phyloP scores from a whole-genome alignment of 1,284 basidiomycete genomes.

The Exsudoporus floridanus region DNA sequence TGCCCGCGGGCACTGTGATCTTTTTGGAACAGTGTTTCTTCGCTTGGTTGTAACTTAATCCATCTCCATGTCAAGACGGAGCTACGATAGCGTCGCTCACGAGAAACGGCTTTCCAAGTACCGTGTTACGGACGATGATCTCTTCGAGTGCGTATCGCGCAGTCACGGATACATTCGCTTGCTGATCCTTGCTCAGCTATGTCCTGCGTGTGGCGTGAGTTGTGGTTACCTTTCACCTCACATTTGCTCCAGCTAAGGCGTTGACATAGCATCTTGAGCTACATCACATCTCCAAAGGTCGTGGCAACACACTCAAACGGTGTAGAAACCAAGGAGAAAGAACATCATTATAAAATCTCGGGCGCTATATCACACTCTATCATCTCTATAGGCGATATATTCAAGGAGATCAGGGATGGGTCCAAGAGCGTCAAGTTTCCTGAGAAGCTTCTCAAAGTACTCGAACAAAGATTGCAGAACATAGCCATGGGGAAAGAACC shows the following conservation, averaged over 20 bases:
- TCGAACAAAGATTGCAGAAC: constrained; percentile 83
- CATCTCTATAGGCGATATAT: constrained; percentile 79
- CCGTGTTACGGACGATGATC: constrained; percentile 74
- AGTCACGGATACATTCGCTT: not conserved
- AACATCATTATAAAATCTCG: constrained; percentile 61
- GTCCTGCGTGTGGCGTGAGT: constrained; percentile 76
- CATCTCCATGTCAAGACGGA: constrained; percentile 58
- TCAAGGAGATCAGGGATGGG: constrained; percentile 73
- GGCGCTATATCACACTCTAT: constrained; percentile 70
- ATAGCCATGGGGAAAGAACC: constrained; percentile 91
- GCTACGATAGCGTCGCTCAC: constrained; percentile 64
- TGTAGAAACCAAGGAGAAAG: constrained; percentile 51
- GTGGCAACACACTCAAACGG: constrained; percentile 41
- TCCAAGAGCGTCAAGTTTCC: constrained; percentile 87
- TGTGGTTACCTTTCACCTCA: constrained; percentile 5
- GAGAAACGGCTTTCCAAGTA: constrained; percentile 71
- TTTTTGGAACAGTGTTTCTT: constrained; percentile 3
- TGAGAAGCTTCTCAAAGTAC: constrained; percentile 84
- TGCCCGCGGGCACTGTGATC: constrained; percentile 4
- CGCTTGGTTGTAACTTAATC: constrained; percentile 7
- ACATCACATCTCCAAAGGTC: constrained; percentile 66
- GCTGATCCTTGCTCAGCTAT: constrained; percentile 52
- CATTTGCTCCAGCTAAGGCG: constrained; percentile 13
- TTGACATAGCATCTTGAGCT: constrained; percentile 57
- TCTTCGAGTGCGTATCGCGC: constrained; percentile 63